Percentiles rank a stretch among this genome's conserved stretches.
Evolutionary conservation across 306 rosid species (phyloP).

Genomic region (Quercus wislizeni): DNA sequence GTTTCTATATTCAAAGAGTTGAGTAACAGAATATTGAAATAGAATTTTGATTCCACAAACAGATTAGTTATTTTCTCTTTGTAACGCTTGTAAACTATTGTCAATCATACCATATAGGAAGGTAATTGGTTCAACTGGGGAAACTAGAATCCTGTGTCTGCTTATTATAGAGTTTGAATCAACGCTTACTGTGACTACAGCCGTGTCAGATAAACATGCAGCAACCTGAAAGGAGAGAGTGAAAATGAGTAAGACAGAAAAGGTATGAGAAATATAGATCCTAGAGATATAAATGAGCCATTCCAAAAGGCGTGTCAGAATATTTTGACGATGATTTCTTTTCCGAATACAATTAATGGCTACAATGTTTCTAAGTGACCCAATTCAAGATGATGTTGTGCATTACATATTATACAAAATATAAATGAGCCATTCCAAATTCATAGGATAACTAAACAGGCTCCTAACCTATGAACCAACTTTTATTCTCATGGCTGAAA

Average conservation of each 20-base stretch:
- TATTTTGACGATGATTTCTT: not conserved
- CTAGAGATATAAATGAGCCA: slow-evolving; percentile 3
- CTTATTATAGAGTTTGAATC: slow-evolving; percentile 54
- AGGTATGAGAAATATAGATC: slow-evolving; percentile 19
- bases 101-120: slow-evolving; percentile 67
- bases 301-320: too few relatives aligned
- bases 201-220: slow-evolving; percentile 41
- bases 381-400: not conserved
- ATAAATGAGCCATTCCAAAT: not conserved
- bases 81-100: not conserved
- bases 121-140: slow-evolving; percentile 65
- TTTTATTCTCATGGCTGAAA: not conserved
- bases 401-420: not conserved
- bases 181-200: slow-evolving; percentile 54
- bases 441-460: not conserved
- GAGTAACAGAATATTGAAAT: not conserved
- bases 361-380: not conserved
- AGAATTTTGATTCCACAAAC: not conserved
- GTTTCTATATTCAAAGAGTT: not conserved
- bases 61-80: not conserved
- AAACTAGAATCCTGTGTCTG: slow-evolving; percentile 67
- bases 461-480: too few relatives aligned
- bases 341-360: not conserved
- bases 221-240: slow-evolving; percentile 44
- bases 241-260: slow-evolving; percentile 3